A percentile compares a stretch with the other conserved stretches of the same genome.
Evolutionary conservation across 257 asterid genomes (phyloP).

Genomic region (Paulownia fortunei): DNA sequence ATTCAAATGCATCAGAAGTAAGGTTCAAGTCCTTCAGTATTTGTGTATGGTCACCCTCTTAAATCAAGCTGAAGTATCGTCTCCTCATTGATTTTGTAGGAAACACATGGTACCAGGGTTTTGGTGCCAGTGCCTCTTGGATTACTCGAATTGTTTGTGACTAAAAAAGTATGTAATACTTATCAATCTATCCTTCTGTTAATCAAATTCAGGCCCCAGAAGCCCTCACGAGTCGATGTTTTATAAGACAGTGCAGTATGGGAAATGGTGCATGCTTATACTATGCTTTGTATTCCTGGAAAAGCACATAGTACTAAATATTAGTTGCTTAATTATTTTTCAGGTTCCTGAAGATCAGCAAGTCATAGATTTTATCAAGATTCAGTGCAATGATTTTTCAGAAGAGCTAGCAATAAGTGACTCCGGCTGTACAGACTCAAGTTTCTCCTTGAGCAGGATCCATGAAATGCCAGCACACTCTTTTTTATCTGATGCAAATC

Average conservation of each 20-base stretch:
- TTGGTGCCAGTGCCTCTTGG: conserved; percentile 69
- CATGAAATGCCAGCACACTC: too few species aligned
- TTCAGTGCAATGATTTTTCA: conserved; percentile 52
- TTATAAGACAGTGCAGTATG: neutral
- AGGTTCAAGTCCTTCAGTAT: neutral
- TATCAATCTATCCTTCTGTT: too few species aligned
- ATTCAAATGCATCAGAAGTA: conserved; percentile 44
- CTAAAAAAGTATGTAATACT: conserved; percentile 66
- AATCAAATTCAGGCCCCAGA: too few species aligned
- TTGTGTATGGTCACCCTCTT: neutral
- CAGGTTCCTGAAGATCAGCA: conserved; percentile 78
- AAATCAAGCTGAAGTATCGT: neutral
- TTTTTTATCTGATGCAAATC: conserved; percentile 28
- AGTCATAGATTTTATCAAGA: conserved; percentile 55
- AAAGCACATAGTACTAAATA: neutral
- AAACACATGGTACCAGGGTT: conserved; percentile 63
- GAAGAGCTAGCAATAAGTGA: conserved; percentile 57
- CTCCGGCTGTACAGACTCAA: conserved; percentile 25
- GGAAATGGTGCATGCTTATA: too few species aligned
- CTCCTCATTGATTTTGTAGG: conserved; percentile 38
- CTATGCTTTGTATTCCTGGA: neutral
- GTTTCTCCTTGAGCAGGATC: too few species aligned
- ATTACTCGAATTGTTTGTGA: conserved; percentile 65
- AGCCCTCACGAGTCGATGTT: too few species aligned
- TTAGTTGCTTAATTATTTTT: too few species aligned